phyloP scores from a whole-genome alignment of 164 flowering plant species.

The Echeveria elegans region DNA sequence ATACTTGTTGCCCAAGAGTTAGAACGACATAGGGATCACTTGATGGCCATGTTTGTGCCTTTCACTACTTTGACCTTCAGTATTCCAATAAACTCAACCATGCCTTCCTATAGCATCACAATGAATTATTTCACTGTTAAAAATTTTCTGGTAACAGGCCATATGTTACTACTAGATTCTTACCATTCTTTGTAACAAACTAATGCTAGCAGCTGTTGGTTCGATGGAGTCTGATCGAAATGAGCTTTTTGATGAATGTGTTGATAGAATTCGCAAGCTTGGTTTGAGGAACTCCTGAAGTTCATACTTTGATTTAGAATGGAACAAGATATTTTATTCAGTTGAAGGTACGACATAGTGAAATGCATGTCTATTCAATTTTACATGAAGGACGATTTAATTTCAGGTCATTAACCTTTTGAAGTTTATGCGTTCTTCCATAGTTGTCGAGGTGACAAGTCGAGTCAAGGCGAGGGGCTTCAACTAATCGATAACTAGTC shows the following conservation, averaged over 20 bases:
- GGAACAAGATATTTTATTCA: constrained; percentile 3
- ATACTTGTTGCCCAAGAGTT: constrained; percentile 76
- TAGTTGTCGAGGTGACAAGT: no score
- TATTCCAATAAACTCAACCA: constrained; percentile 90
- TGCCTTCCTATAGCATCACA: constrained; percentile 44
- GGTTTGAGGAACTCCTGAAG: constrained; percentile 88
- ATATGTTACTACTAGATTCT: constrained; percentile 4
- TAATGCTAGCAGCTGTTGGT: constrained; percentile 42
- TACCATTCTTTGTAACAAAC: constrained; percentile 42
- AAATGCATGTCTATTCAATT: background rate
- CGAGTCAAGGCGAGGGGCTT: no score
- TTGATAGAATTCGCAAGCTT: constrained; percentile 67
- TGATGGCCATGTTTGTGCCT: constrained; percentile 78
- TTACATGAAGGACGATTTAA: background rate
- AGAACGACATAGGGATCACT: constrained; percentile 92
- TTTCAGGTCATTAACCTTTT: constrained; percentile 32
- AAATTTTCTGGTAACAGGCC: background rate
- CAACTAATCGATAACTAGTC: no score
- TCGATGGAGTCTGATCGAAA: constrained; percentile 40
- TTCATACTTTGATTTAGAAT: constrained; percentile 76
- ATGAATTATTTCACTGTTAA: background rate
- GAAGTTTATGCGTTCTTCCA: constrained; percentile 72
- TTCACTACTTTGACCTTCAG: constrained; percentile 78
- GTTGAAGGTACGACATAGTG: background rate
- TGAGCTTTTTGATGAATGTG: constrained; percentile 35